A percentile compares a stretch with the other conserved stretches of the same genome.
phyloP scores from a whole-genome alignment of 257 asterid species.

The Solanum appendiculatum region DNA sequence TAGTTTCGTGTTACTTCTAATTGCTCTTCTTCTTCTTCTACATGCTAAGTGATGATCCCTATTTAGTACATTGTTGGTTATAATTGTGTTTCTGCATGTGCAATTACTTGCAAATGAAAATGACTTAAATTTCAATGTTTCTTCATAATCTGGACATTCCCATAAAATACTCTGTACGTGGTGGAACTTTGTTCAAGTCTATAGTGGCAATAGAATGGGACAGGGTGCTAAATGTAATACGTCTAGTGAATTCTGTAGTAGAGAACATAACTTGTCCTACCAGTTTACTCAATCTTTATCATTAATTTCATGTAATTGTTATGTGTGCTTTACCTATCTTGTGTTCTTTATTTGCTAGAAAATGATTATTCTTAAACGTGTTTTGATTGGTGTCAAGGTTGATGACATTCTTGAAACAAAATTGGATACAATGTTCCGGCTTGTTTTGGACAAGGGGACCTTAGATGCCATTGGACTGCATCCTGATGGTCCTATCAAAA shows the following conservation, averaged over 20 bases:
- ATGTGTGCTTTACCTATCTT: neutral
- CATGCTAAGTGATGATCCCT: neutral
- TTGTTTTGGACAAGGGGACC: conserved; percentile 89
- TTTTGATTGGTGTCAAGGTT: conserved; percentile 42
- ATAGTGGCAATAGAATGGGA: neutral
- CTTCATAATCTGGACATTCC: neutral
- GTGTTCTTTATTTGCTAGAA: neutral
- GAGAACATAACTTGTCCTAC: neutral
- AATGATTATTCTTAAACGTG: neutral
- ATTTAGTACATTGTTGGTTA: neutral
- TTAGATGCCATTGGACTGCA: conserved; percentile 96
- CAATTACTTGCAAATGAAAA: neutral
- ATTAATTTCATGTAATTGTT: neutral
- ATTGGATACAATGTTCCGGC: conserved; percentile 70
- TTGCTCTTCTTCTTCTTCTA: neutral
- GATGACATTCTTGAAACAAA: conserved; percentile 91
- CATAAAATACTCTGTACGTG: neutral
- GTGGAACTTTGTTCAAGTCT: neutral
- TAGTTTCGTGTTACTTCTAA: neutral
- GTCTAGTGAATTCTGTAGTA: neutral
- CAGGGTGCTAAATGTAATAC: neutral
- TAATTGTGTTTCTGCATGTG: neutral
- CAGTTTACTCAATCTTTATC: neutral
- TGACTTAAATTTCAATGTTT: neutral
- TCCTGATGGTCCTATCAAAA: conserved; percentile 92